A percentile compares a stretch with the other conserved stretches of the same genome.
These are phyloP conservation scores for Iberis amara DNA, from an alignment of 441 rosid species.

Conservation along the genomic window DNA sequence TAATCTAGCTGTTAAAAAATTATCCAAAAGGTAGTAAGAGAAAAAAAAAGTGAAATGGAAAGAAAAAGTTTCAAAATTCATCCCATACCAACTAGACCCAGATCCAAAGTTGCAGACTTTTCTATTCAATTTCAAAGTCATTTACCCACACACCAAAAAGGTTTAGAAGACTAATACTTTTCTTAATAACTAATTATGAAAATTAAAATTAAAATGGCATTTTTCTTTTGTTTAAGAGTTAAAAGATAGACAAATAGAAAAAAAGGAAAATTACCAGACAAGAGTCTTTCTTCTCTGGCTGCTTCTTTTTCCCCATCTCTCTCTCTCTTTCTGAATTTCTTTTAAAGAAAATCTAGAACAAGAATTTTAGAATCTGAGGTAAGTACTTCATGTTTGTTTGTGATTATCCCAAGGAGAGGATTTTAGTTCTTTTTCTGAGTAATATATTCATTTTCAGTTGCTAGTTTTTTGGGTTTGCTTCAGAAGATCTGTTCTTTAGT, in stretches of 20 bases:
- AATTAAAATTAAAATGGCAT: slow-evolving; percentile 6
- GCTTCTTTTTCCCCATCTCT: slow-evolving; percentile 30
- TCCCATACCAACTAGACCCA: slow-evolving; percentile 33
- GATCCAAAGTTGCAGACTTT: slow-evolving; percentile 40
- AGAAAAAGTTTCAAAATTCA: slow-evolving; percentile 27
- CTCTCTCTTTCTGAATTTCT: slow-evolving; percentile 27
- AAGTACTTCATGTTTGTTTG: slow-evolving; percentile 10
- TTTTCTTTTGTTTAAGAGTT: slow-evolving; percentile 12
- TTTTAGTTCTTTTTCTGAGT: too few relatives aligned
- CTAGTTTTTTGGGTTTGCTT: slow-evolving; percentile 27
- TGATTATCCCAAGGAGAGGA: slow-evolving; percentile 3
- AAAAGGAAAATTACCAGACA: slow-evolving; percentile 25
- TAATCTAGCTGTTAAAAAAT: slow-evolving; percentile 21
- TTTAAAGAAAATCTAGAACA: slow-evolving; percentile 26
- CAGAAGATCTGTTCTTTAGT: slow-evolving; percentile 31
- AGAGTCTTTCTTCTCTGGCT: slow-evolving; percentile 36
- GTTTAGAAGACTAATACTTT: slow-evolving; percentile 20
- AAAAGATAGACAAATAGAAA: slow-evolving; percentile 33
- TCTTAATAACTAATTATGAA: slow-evolving; percentile 16
- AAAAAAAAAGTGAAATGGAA: slow-evolving; percentile 13
- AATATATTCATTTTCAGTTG: slow-evolving; percentile 21
- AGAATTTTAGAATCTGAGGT: slow-evolving; percentile 30
- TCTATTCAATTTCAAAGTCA: slow-evolving; percentile 25
- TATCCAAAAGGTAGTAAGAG: slow-evolving; percentile 21
- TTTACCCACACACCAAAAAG: slow-evolving; percentile 9